A percentile compares a stretch with the other conserved stretches of the same genome.
Evolutionary conservation across 345 rosid species (phyloP).

Genomic region (Mercurialis annua): DNA sequence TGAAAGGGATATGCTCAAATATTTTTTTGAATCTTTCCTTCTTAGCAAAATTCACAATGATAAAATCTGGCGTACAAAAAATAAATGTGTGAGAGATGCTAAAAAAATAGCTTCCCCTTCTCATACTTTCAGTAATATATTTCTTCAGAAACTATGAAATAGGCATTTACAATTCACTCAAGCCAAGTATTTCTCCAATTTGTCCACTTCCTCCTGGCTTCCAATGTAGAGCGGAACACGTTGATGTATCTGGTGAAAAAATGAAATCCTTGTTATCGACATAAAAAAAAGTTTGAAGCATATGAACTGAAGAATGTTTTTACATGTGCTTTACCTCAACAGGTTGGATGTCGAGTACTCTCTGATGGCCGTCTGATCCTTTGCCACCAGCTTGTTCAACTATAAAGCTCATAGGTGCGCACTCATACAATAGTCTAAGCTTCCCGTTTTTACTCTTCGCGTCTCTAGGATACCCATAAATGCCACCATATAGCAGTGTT

Average conservation of each 20-base stretch:
- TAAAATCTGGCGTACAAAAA: background rate
- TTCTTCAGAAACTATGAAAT: conserved; percentile 1
- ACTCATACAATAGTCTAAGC: conserved; percentile 83
- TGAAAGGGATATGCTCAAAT: background rate
- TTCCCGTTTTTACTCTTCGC: conserved; percentile 91
- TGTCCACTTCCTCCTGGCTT: conserved; percentile 85
- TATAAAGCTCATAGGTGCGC: conserved; percentile 97
- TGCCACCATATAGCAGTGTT: conserved; percentile 83
- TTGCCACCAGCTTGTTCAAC: conserved; percentile 98
- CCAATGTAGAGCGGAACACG: conserved; percentile 90
- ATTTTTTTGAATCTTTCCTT: background rate
- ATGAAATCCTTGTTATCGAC: background rate
- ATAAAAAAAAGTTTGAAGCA: background rate
- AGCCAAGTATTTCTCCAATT: conserved; percentile 86
- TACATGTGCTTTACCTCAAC: conserved; percentile 46
- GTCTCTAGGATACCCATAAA: conserved; percentile 93
- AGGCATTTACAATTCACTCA: conserved; percentile 35
- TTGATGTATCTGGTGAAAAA: conserved; percentile 64
- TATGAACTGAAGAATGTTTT: background rate
- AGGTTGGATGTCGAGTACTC: conserved; percentile 80
- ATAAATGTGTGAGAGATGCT: background rate
- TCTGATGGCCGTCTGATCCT: conserved; percentile 84
- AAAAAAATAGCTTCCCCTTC: background rate
- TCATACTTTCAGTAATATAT: conserved; percentile 11
- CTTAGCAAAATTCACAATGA: background rate